Base-by-base conservation (phyloP, 768 basidiomycete species). In the Filobasidium floriforme region DNA sequence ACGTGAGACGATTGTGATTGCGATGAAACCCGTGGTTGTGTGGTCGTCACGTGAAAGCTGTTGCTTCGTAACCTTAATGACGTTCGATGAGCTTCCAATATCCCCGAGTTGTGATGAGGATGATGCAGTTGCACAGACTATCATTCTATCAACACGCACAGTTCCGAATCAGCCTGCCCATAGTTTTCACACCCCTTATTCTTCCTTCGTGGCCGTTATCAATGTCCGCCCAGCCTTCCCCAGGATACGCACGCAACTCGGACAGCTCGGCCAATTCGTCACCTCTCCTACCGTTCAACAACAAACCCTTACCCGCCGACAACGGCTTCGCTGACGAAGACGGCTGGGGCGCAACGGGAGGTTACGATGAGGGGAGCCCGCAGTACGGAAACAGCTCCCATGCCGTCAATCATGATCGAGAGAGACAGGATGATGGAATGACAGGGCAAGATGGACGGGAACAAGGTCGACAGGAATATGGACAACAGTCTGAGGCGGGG, bases 251-350 rank as follows among this genome's bases (percentile, higher is more conserved):
- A 49, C 46, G 5, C 2, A 49, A 49, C 46, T 49, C 46, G 46
- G 46, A 49, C 46, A 49, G 18, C 18, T 49, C 46, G 46, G 46
- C 46, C 18, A 24, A 24, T 57, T 57, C 54, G 15, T 57, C 54
- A 28, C 54, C 54, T 15, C 54, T 57, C 54, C 24, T 57, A 26
- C 54, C 54, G n/a, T 57, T 57, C 54, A 24, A 24, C 15, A 57
- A 57, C 54, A 32, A 57, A 7, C 54, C 19, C 4, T 26, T 24
- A 24, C 32, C 32, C 9, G 5, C 19, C 5, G 15, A 7, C 18
- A 24, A 57, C 24, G n/a, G 15, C 4, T 5, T 15, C 29, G 54
- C 15, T 22, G 54, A 57, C 22, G 54, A 57, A 4, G 54, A 57
- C 22, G 46, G 46, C 46, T 49, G 46, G 46, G 46, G 12, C 4